These are phyloP conservation scores for Leccinum fallax DNA, from an alignment of 1,284 basidiomycete species.

Conservation along the genomic window DNA sequence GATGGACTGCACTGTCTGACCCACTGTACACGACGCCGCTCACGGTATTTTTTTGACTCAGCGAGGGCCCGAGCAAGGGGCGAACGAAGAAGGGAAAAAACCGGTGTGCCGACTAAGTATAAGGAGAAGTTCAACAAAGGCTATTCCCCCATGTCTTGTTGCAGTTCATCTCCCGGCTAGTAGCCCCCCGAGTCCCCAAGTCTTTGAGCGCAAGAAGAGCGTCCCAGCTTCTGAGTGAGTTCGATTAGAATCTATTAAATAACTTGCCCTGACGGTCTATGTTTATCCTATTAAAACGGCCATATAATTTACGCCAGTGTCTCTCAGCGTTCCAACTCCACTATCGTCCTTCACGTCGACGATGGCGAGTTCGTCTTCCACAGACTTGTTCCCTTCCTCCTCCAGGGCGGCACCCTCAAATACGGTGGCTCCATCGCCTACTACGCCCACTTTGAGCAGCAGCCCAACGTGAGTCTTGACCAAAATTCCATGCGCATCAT, in stretches of 20 bases:
- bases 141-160: background rate
- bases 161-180: background rate
- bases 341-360: background rate
- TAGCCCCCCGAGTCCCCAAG: background rate
- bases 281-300: background rate
- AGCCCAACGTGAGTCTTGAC: slow-evolving; percentile 3
- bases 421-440: background rate
- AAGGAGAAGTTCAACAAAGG: background rate
- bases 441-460: background rate
- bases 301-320: background rate
- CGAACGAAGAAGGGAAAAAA: background rate
- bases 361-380: background rate
- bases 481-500: background rate
- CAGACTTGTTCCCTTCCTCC: background rate
- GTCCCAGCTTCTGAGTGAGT: background rate
- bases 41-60: background rate
- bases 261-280: background rate
- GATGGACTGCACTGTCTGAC: background rate
- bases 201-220: background rate
- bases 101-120: background rate
- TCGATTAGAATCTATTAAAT: background rate
- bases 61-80: background rate
- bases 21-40: background rate
- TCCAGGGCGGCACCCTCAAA: background rate
- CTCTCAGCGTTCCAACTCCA: background rate